Evolutionary conservation across 2,329 filamentous ascomycete genomes (phyloP).

Genomic region (Periconia sp.): DNA sequence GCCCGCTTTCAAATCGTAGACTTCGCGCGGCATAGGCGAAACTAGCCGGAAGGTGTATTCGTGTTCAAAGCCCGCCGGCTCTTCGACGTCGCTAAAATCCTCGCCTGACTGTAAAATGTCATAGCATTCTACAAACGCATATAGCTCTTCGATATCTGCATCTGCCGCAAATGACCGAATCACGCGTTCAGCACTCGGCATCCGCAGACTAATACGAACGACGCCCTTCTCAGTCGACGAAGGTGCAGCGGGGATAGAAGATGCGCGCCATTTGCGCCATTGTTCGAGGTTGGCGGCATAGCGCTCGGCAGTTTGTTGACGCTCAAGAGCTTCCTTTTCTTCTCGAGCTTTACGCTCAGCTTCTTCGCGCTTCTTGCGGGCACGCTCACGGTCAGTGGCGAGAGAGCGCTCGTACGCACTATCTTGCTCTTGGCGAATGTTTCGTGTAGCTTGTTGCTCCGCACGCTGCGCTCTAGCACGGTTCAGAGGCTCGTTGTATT

Average conservation of each 20-base stretch:
- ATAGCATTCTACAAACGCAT: constrained; percentile 95
- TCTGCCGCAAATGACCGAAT: constrained; percentile 74
- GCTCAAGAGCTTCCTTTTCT: constrained; percentile 71
- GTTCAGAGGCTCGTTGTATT: constrained; percentile 77
- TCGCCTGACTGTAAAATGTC: constrained; percentile 62
- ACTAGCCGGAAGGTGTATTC: constrained; percentile 85
- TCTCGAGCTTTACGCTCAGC: constrained; percentile 67
- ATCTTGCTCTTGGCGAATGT: constrained; percentile 85
- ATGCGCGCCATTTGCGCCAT: constrained; percentile 83
- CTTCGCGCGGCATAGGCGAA: constrained; percentile 81
- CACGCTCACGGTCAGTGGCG: constrained; percentile 84
- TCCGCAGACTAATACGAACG: constrained; percentile 71
- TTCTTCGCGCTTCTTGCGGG: constrained; percentile 76
- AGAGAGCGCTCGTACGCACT: constrained; percentile 91
- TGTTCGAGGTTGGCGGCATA: constrained; percentile 63
- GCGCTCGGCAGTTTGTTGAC: constrained; percentile 66
- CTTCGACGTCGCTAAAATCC: constrained; percentile 44
- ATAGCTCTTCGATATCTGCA: constrained; percentile 84
- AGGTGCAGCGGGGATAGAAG: constrained; percentile 72
- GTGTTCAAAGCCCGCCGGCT: constrained; percentile 76
- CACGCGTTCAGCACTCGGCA: constrained; percentile 73
- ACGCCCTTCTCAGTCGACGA: constrained; percentile 66
- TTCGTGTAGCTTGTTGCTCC: constrained; percentile 81
- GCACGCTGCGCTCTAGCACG: constrained; percentile 76
- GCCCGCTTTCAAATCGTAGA: constrained; percentile 72